Percentiles rank a stretch among this genome's conserved stretches.
These are phyloP conservation scores for Pugionium dolabratum DNA, from an alignment of 345 rosid genomes.

Conservation along the genomic window DNA sequence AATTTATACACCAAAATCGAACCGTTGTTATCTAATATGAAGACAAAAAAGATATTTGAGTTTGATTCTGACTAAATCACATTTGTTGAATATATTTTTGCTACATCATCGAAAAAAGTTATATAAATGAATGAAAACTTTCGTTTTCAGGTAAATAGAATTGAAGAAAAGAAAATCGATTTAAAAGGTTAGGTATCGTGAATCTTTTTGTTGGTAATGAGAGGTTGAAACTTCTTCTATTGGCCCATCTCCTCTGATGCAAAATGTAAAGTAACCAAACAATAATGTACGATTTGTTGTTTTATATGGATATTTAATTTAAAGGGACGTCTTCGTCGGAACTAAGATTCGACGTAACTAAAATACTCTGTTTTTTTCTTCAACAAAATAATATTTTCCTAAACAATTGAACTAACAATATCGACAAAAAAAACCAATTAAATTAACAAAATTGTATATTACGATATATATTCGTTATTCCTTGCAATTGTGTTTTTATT, in stretches of 20 bases:
- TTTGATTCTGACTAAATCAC: not conserved
- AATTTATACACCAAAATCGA: too few species aligned
- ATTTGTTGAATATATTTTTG: not conserved
- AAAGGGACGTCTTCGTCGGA: constrained; percentile 1
- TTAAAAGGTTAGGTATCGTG: not conserved
- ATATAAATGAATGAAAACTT: constrained; percentile 6
- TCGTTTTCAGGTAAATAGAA: not conserved
- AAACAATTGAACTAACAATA: not conserved
- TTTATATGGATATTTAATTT: too few species aligned
- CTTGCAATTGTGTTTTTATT: too few species aligned
- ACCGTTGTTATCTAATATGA: too few species aligned
- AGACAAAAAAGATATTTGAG: too few species aligned
- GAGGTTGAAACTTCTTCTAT: constrained; percentile 9
- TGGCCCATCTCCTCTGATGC: constrained; percentile 30
- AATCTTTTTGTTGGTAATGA: constrained; percentile 6
- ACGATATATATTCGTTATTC: too few species aligned
- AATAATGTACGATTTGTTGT: constrained; percentile 10
- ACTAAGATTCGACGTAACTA: constrained; percentile 26
- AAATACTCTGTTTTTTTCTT: too few species aligned
- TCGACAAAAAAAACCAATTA: too few species aligned
- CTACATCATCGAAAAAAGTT: constrained; percentile 3
- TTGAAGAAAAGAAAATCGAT: not conserved
- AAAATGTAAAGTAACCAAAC: constrained; percentile 7
- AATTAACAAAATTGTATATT: too few species aligned
- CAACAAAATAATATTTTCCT: too few species aligned